Evolutionary conservation across 306 rosid genomes (phyloP).

Genomic region (Hippophae gyantsensis): DNA sequence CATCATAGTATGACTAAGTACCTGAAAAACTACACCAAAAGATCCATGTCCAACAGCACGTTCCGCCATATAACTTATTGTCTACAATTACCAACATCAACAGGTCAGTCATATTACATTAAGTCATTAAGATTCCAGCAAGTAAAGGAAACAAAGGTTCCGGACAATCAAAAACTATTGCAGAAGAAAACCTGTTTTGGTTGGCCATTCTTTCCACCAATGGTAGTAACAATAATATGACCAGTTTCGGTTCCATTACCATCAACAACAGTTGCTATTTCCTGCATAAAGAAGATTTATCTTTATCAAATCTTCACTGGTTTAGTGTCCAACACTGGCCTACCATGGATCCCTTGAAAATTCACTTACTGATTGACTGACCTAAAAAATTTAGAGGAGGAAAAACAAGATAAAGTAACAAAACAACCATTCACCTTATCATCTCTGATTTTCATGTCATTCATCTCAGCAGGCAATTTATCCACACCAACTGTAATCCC

Average conservation of each 20-base stretch:
- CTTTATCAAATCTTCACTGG: background rate
- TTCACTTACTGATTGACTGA: background rate
- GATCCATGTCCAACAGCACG: constrained; percentile 84
- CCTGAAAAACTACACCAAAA: constrained; percentile 94
- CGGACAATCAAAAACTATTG: background rate
- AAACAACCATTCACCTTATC: constrained; percentile 42
- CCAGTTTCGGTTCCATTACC: constrained; percentile 81
- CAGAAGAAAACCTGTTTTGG: constrained; percentile 60
- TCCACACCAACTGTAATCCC: constrained; percentile 49
- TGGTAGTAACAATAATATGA: constrained; percentile 78
- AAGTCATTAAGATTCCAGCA: background rate
- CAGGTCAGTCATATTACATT: background rate
- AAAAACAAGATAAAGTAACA: background rate
- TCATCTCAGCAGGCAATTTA: constrained; percentile 63
- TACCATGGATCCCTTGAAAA: background rate
- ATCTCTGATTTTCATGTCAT: constrained; percentile 75
- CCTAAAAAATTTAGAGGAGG: constrained; percentile 5
- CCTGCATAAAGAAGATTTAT: constrained; percentile 34
- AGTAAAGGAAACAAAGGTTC: background rate
- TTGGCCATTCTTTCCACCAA: constrained; percentile 82
- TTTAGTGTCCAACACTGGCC: background rate
- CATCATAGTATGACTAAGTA: constrained; percentile 6
- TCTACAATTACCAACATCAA: constrained; percentile 27
- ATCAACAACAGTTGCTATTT: constrained; percentile 57
- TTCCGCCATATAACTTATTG: constrained; percentile 93